A percentile compares a stretch with the other conserved stretches of the same genome.
These are phyloP conservation scores for Exophiala bonariae DNA, from an alignment of 2,329 filamentous ascomycete species.

Conservation along the genomic window DNA sequence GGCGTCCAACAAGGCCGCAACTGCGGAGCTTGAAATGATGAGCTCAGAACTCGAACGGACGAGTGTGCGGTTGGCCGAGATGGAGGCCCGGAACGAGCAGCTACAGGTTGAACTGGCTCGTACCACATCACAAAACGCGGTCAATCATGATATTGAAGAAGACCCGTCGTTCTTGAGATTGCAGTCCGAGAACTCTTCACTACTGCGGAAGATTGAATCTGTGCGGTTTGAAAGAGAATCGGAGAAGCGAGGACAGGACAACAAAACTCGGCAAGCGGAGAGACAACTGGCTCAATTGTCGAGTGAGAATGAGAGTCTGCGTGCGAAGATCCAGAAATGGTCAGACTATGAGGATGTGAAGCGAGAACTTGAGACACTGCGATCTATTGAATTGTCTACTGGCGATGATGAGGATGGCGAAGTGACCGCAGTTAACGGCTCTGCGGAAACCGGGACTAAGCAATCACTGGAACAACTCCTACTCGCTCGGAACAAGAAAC, in stretches of 20 bases:
- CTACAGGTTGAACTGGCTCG: constrained; percentile 87
- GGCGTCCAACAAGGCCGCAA: constrained; percentile 67
- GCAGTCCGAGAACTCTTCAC: constrained; percentile 87
- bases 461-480: constrained; percentile 90
- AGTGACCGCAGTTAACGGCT: constrained; percentile 47
- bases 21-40: constrained; percentile 90
- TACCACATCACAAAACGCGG: constrained; percentile 70
- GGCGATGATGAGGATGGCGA: constrained; percentile 70
- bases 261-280: constrained; percentile 74
- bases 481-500: constrained; percentile 91
- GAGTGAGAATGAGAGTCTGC: constrained; percentile 77
- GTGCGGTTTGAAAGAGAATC: constrained; percentile 80
- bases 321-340: constrained; percentile 81
- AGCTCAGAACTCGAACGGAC: constrained; percentile 89
- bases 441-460: constrained; percentile 60
- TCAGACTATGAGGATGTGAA: constrained; percentile 95
- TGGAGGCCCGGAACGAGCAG: constrained; percentile 93
- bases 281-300: constrained; percentile 72
- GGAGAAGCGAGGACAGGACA: constrained; percentile 73
- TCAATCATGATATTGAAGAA: constrained; percentile 69
- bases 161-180: constrained; percentile 86
- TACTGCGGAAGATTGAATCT: constrained; percentile 84
- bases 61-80: constrained; percentile 79
- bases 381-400: constrained; percentile 93
- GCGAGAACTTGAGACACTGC: constrained; percentile 87